Evolutionary conservation across 495 filamentous ascomycete species (phyloP), one percentile per base, ranked within the genome.

Genomic region (Penicillium goetzii): DNA sequence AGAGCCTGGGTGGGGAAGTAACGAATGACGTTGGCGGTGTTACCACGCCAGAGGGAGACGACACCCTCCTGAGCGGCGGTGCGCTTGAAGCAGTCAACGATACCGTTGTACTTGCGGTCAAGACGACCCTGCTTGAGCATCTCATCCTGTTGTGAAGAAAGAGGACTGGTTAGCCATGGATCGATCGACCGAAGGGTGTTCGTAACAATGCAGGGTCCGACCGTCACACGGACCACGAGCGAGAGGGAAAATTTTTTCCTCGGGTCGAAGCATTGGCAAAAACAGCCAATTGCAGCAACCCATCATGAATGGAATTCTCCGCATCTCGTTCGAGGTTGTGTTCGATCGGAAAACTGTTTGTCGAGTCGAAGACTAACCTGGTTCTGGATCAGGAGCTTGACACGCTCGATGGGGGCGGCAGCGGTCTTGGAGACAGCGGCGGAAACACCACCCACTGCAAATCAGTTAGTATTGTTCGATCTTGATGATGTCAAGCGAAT

Each of bases 341-440:
- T 26, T 3, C 52, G 33, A 26, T 23, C 33, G 63, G 10, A 40
- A 7, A 40, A 58, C 40, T 45, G 52, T 55, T 25, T 34, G 52
- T 52, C 21, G 59, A 63, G 14, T 36, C 23, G 25, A 40, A 64
- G 50, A 76, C 73, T 64, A 77, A 97, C 94, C 90, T 99, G 95
- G 86, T 98, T 99, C 88, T 99, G 95, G 86, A 99, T 96, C 74
- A 99, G 91, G 76, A 99, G 95, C 92, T 99, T 99, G 85, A 99
- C 90, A 91, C 95, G 95, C 92, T 99, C 95, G 74, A 99, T 99
- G 83, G 95, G 95, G 84, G 95, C 95, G 80, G 95, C 95, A 76
- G 96, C 96, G 71, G 95, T 99, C 91, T 99, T 99, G 73, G 95
- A 98, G 89, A 99, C 93, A 82, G 95, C 95, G 77, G 95, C 95